Evolutionary conservation across 2,329 filamentous ascomycete species (phyloP).

Genomic region (Chalaropsis thielavioides): DNA sequence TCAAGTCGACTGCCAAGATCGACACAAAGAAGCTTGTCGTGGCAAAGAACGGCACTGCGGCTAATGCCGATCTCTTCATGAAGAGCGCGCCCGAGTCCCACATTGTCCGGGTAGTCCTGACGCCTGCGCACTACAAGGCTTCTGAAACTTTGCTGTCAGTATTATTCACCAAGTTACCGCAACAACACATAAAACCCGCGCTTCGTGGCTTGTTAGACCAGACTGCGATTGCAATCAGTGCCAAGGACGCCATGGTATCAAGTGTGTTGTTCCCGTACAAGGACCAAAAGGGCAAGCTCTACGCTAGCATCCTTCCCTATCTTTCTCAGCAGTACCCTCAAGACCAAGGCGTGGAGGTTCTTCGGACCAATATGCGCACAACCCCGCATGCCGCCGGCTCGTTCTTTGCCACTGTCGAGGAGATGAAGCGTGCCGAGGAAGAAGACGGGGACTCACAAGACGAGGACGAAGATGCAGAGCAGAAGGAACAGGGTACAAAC

Average conservation of each 20-base stretch:
- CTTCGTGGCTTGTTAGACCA: constrained; percentile 65
- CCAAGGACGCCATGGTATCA: constrained; percentile 60
- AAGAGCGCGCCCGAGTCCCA: constrained; percentile 23
- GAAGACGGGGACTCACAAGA: constrained; percentile 25
- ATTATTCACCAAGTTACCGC: constrained; percentile 48
- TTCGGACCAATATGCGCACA: constrained; percentile 45
- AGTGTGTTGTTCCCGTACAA: constrained; percentile 68
- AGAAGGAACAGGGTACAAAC: constrained; percentile 23
- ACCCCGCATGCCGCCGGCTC: constrained; percentile 22
- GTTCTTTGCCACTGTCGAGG: constrained; percentile 21
- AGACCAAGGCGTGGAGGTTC: constrained; percentile 53
- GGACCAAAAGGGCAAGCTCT: constrained; percentile 46
- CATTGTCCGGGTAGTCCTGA: constrained; percentile 23
- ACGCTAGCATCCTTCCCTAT: constrained; percentile 67
- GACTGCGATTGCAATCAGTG: constrained; percentile 56
- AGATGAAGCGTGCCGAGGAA: constrained; percentile 15
- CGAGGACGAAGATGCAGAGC: constrained; percentile 25
- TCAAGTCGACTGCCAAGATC: constrained; percentile 17
- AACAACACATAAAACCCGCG: constrained; percentile 52
- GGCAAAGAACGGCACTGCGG: constrained; percentile 28
- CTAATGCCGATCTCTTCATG: constrained; percentile 63
- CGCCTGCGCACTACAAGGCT: constrained; percentile 36
- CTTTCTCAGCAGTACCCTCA: constrained; percentile 50
- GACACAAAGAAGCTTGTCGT: constrained; percentile 24
- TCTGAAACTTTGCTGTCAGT: constrained; percentile 48